phyloP scores from a whole-genome alignment of 768 basidiomycete genomes.

The Pleurotus eryngii region DNA sequence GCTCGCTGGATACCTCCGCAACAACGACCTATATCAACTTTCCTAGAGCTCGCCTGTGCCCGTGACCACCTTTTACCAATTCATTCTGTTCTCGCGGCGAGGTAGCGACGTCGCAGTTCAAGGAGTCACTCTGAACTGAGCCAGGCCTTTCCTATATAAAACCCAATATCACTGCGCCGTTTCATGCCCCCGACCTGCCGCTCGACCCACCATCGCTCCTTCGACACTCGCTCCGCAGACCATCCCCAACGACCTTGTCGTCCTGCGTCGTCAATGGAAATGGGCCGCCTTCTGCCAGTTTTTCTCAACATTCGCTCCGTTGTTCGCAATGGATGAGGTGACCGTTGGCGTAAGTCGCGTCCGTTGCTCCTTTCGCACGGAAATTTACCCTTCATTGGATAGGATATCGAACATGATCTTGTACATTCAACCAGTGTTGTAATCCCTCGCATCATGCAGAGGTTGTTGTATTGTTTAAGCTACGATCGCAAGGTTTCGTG shows the following conservation, averaged over 20 bases:
- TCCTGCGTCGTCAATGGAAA: slow-evolving; percentile 81
- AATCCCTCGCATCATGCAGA: slow-evolving; percentile 71
- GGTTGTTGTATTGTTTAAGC: slow-evolving; percentile 69
- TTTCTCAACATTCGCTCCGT: slow-evolving; percentile 76
- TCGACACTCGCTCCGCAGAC: slow-evolving; percentile 1
- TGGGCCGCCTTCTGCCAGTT: slow-evolving; percentile 93
- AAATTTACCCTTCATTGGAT: slow-evolving; percentile 10
- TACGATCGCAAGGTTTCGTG: slow-evolving; percentile 81
- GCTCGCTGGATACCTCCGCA: not conserved
- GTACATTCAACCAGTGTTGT: slow-evolving; percentile 54
- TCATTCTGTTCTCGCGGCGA: too few relatives aligned
- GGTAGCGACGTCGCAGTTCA: not conserved
- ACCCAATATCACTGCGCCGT: slow-evolving; percentile 1
- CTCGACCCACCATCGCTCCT: slow-evolving; percentile 8
- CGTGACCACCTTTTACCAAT: not conserved
- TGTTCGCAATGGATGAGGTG: slow-evolving; percentile 72
- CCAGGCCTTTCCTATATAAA: slow-evolving; percentile 9
- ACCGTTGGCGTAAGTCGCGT: slow-evolving; percentile 51
- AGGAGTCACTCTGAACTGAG: slow-evolving; percentile 1
- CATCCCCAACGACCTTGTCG: slow-evolving; percentile 35
- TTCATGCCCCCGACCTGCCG: slow-evolving; percentile 8
- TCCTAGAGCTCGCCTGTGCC: not conserved
- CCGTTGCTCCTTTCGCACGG: slow-evolving; percentile 7
- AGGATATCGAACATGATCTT: slow-evolving; percentile 83
- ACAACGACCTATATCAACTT: not conserved